phyloP scores from a whole-genome alignment of 352 stramenopile genomes.

The Pythium rhizo-oryzae region DNA sequence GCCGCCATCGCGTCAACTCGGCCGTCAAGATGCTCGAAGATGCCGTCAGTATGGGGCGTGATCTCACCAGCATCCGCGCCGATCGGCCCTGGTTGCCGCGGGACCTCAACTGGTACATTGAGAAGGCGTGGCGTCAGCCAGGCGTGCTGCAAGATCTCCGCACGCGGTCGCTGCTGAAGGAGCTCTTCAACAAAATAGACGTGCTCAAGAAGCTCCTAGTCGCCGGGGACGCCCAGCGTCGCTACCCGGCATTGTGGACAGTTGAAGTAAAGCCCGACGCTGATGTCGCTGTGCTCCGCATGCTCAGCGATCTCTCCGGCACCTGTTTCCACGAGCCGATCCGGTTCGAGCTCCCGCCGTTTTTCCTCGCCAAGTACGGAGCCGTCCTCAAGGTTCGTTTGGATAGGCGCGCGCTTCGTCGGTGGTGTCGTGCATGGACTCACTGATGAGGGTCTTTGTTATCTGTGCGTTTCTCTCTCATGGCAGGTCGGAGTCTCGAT shows the following conservation, averaged over 20 bases:
- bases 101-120: slow-evolving; percentile 22
- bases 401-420: no score
- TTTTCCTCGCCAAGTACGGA: slow-evolving; percentile 23
- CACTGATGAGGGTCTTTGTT: neutral
- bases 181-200: slow-evolving; percentile 20
- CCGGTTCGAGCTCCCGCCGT: slow-evolving; percentile 10
- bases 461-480: neutral
- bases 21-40: slow-evolving; percentile 15
- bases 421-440: no score
- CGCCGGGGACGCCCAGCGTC: slow-evolving; percentile 6
- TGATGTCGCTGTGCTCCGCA: neutral
- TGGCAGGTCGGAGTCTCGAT: slow-evolving; percentile 14
- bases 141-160: slow-evolving; percentile 16
- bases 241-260: slow-evolving; percentile 24
- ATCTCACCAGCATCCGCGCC: neutral
- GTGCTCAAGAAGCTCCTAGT: slow-evolving; percentile 26
- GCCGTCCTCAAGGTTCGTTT: slow-evolving; percentile 12
- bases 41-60: slow-evolving; percentile 7
- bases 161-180: slow-evolving; percentile 1
- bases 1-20: slow-evolving; percentile 13
- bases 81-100: slow-evolving; percentile 14
- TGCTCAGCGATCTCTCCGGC: slow-evolving; percentile 27
- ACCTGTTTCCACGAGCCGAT: slow-evolving; percentile 28
- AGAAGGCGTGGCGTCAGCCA: slow-evolving; percentile 19
- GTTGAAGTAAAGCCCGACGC: neutral